Percentiles rank a stretch among this genome's conserved stretches.
These are phyloP conservation scores for Backusella circina DNA, from an alignment of 192 early-diverging fungal genomes.

Conservation along the genomic window DNA sequence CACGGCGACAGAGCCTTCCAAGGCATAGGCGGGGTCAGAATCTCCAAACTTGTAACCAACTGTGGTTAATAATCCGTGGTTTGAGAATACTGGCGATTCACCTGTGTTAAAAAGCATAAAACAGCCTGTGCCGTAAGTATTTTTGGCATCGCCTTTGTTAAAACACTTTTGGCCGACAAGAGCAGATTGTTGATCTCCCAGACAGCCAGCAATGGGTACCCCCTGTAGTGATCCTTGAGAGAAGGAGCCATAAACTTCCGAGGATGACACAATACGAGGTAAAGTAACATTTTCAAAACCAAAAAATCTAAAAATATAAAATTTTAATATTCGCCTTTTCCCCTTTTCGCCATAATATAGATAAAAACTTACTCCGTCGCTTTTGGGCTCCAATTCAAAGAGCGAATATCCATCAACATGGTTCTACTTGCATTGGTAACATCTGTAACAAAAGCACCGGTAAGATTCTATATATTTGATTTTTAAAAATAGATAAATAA, in stretches of 20 bases:
- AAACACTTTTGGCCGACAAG: conserved; percentile 92
- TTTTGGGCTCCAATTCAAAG: conserved; percentile 75
- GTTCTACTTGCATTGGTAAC: conserved; percentile 92
- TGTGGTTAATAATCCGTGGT: conserved; percentile 84
- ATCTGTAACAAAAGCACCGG: conserved; percentile 86
- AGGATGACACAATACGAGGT: conserved; percentile 82
- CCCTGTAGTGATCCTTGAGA: conserved; percentile 59
- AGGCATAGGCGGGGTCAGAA: conserved; percentile 72
- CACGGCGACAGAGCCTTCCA: conserved; percentile 89
- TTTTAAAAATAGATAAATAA: conserved; percentile 37
- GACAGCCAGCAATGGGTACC: conserved; percentile 77
- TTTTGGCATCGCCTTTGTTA: conserved; percentile 82
- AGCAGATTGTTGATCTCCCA: conserved; percentile 95
- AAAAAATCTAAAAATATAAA: conserved; percentile 17
- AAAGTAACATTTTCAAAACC: conserved; percentile 52
- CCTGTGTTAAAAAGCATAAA: conserved; percentile 97
- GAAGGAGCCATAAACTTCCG: conserved; percentile 73
- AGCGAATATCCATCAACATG: conserved; percentile 88
- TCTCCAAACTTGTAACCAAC: conserved; percentile 85
- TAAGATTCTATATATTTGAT: conserved; percentile 81
- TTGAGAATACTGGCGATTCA: conserved; percentile 63
- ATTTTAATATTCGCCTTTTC: neutral
- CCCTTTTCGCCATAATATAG: neutral
- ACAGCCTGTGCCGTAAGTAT: conserved; percentile 95
- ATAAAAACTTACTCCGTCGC: conserved; percentile 34